A percentile compares a stretch with the other conserved stretches of the same genome.
Conservation (phyloP, 2,329 filamentous ascomycete genomes). For the Proliferodiscus dingleyae region DNA sequence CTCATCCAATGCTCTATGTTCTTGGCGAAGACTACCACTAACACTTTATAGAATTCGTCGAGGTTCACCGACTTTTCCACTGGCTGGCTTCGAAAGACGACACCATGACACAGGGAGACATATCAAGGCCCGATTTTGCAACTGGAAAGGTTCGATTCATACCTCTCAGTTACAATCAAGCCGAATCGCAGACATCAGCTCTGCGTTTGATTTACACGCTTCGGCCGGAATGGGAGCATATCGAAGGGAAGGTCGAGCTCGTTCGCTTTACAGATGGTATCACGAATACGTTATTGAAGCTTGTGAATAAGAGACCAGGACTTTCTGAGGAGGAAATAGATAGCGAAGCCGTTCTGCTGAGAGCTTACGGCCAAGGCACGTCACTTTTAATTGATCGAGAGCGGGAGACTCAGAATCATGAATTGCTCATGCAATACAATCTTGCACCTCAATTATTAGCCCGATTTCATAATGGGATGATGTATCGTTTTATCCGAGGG, state of each 20-base stretch:
- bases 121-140: slow-evolving; percentile 6
- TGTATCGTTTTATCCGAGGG: slow-evolving; percentile 87
- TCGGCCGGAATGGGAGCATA: slow-evolving; percentile 74
- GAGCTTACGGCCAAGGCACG: slow-evolving; percentile 91
- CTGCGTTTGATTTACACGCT: slow-evolving; percentile 73
- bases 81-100: not conserved
- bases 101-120: slow-evolving; percentile 6
- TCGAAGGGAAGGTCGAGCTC: slow-evolving; percentile 73
- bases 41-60: not conserved
- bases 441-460: slow-evolving; percentile 85
- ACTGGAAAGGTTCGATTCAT: slow-evolving; percentile 53
- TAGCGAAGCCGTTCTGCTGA: slow-evolving; percentile 77
- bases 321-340: slow-evolving; percentile 74
- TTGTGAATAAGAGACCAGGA: slow-evolving; percentile 64
- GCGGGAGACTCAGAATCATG: slow-evolving; percentile 74
- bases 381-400: slow-evolving; percentile 94
- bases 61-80: not conserved
- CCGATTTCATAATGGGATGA: slow-evolving; percentile 90
- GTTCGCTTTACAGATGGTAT: slow-evolving; percentile 95
- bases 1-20: too few relatives aligned
- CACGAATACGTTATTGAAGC: slow-evolving; percentile 86
- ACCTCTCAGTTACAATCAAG: slow-evolving; percentile 70
- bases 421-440: slow-evolving; percentile 74
- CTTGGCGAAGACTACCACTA: not conserved
- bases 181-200: slow-evolving; percentile 74